Conservation (phyloP, 1,284 basidiomycete species). For the Ustilago crameri region DNA sequence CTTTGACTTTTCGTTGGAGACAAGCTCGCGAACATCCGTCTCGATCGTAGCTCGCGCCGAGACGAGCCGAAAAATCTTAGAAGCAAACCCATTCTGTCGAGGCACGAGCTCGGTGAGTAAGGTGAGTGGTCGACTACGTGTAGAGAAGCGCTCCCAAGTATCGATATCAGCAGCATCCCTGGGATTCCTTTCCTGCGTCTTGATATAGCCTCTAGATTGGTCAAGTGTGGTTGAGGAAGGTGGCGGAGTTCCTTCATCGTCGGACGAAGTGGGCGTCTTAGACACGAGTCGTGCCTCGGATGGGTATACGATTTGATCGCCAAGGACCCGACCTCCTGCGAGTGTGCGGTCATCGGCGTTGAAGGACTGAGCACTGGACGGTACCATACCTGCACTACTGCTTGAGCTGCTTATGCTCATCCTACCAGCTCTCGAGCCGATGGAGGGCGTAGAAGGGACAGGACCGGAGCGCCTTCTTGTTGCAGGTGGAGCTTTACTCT, state of each 20-base stretch:
- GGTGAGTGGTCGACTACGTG: constrained; percentile 37
- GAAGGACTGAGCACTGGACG: constrained; percentile 10
- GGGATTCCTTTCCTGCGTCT: constrained; percentile 27
- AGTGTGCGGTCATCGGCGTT: constrained; percentile 25
- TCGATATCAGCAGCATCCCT: constrained; percentile 32
- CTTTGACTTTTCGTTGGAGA: constrained; percentile 35
- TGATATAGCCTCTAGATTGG: constrained; percentile 20
- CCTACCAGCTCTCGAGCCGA: constrained; percentile 3
- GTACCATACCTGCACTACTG: constrained; percentile 11
- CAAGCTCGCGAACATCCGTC: constrained; percentile 36
- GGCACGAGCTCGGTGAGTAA: constrained; percentile 43
- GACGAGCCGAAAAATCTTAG: constrained; percentile 43
- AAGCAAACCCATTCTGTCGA: constrained; percentile 38
- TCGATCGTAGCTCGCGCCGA: constrained; percentile 41
- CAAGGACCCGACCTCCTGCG: constrained; percentile 37
- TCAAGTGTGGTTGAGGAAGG: not conserved
- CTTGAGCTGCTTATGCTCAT: constrained; percentile 15
- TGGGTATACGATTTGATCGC: constrained; percentile 41
- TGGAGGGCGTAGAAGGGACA: constrained; percentile 17
- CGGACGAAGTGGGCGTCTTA: constrained; percentile 29
- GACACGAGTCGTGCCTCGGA: constrained; percentile 30
- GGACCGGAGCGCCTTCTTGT: constrained; percentile 8
- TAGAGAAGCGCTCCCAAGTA: constrained; percentile 41
- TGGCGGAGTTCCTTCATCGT: constrained; percentile 19
- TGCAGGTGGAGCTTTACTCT: not conserved